Percentiles rank a stretch among this genome's conserved stretches.
Conservation (phyloP, 1,284 basidiomycete species). For the Rhodotorula sp. region DNA sequence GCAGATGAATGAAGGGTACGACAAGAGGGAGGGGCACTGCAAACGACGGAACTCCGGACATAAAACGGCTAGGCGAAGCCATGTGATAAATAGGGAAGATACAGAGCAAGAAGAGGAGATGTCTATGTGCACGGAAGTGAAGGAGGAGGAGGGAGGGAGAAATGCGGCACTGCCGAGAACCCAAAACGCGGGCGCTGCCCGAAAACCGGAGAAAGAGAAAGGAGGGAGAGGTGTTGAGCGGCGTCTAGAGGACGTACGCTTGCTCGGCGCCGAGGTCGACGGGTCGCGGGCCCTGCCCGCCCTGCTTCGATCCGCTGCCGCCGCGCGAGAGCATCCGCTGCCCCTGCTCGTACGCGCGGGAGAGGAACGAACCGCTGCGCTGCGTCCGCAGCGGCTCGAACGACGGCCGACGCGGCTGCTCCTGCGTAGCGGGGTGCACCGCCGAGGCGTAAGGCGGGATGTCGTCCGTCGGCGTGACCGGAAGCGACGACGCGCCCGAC, state of each 20-base stretch:
- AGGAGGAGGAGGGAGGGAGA: not conserved
- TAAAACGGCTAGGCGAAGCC: not conserved
- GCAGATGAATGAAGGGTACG: not conserved
- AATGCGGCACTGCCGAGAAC: constrained; percentile 1
- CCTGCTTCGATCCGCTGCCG: not conserved
- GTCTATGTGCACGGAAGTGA: not conserved
- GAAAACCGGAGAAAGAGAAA: not conserved
- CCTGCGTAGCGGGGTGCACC: not conserved
- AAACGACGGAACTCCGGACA: not conserved
- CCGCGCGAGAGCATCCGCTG: constrained; percentile 25
- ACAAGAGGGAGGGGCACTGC: not conserved
- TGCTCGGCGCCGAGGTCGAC: constrained; percentile 17
- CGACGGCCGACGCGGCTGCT: not conserved
- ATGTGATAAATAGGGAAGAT: not conserved
- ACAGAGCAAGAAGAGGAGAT: not conserved
- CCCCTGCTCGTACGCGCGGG: constrained; percentile 24
- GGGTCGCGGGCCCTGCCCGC: not conserved
- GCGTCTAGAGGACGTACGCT: constrained; percentile 15
- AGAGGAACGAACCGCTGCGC: constrained; percentile 28
- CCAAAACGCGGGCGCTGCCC: constrained; percentile 1
- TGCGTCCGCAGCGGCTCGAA: constrained; percentile 23
- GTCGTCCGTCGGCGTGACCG: constrained; percentile 40
- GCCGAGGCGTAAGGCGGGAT: constrained; percentile 21
- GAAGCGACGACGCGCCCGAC: constrained; percentile 17
- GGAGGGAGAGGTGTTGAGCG: not conserved